Conservation (phyloP, 2,329 filamentous ascomycete species). For the Chaetomium sp. region DNA sequence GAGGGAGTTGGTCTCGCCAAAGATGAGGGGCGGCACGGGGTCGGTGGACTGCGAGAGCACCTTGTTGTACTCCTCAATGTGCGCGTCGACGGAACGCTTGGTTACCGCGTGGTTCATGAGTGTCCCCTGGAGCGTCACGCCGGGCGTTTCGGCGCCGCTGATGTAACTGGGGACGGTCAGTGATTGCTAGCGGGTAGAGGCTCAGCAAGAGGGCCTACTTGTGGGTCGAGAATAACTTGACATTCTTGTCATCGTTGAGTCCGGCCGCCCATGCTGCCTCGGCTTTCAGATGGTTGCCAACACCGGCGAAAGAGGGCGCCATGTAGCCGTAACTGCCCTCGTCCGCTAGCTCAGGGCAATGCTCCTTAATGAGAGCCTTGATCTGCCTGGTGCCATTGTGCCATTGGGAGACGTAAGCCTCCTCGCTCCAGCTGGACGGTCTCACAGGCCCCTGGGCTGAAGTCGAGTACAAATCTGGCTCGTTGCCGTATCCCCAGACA, state of each 20-base stretch:
- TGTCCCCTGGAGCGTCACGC: slow-evolving; percentile 63
- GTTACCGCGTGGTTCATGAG: slow-evolving; percentile 65
- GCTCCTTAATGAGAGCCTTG: slow-evolving; percentile 45
- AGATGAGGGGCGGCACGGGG: slow-evolving; percentile 52
- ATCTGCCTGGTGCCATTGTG: slow-evolving; percentile 56
- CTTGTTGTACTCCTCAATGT: slow-evolving; percentile 50
- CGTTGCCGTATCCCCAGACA: slow-evolving; percentile 66
- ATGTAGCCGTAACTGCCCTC: slow-evolving; percentile 52
- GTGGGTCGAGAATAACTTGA: slow-evolving; percentile 59
- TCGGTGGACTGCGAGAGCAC: slow-evolving; percentile 42
- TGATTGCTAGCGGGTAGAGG: not conserved
- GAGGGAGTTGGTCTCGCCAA: slow-evolving; percentile 64
- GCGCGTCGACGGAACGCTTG: slow-evolving; percentile 50
- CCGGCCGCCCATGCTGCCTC: slow-evolving; percentile 56
- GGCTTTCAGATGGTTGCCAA: slow-evolving; percentile 53
- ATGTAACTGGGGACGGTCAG: slow-evolving; percentile 55
- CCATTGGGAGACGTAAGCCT: slow-evolving; percentile 60
- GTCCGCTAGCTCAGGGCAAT: slow-evolving; percentile 53
- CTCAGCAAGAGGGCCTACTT: slow-evolving; percentile 49
- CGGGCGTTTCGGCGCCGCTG: slow-evolving; percentile 58
- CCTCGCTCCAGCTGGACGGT: slow-evolving; percentile 56
- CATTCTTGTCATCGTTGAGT: slow-evolving; percentile 50
- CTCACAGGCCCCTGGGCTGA: slow-evolving; percentile 55
- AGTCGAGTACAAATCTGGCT: slow-evolving; percentile 61
- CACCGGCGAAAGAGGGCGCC: slow-evolving; percentile 61